phyloP scores from a whole-genome alignment of 129 eudicot genomes.

The Cynara cardunculus region DNA sequence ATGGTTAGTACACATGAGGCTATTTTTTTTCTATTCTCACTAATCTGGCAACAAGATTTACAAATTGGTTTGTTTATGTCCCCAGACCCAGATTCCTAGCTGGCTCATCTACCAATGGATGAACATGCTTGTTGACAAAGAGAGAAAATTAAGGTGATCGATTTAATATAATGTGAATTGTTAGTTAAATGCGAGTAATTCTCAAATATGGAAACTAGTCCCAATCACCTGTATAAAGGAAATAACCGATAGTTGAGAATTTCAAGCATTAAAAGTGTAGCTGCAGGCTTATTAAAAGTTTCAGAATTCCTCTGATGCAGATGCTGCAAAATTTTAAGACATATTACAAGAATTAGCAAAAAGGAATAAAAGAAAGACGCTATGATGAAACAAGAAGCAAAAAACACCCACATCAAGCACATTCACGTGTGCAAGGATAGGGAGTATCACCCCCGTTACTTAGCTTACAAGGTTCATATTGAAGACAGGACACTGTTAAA shows the following conservation, averaged over 20 bases:
- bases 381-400: not conserved
- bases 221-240: conserved; percentile 64
- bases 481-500: no score
- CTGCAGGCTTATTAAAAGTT: conserved; percentile 53
- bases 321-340: conserved; percentile 37
- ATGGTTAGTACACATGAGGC: conserved; percentile 1
- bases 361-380: not conserved
- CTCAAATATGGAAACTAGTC: not conserved
- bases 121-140: not conserved
- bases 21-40: not conserved
- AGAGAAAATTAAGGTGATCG: not conserved
- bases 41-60: conserved; percentile 1
- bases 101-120: not conserved
- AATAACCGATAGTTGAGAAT: conserved; percentile 67
- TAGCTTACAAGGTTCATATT: no score
- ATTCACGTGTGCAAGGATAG: not conserved
- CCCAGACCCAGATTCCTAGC: not conserved
- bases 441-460: no score
- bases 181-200: not conserved
- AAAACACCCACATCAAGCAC: not conserved
- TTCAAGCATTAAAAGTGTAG: conserved; percentile 62
- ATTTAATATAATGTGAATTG: not conserved
- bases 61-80: not conserved
- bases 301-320: conserved; percentile 58
- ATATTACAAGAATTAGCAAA: not conserved